A percentile compares a stretch with the other conserved stretches of the same genome.
These are phyloP conservation scores for Mortierella sp. DNA, from an alignment of 371 early-diverging fungal genomes.

Conservation along the genomic window DNA sequence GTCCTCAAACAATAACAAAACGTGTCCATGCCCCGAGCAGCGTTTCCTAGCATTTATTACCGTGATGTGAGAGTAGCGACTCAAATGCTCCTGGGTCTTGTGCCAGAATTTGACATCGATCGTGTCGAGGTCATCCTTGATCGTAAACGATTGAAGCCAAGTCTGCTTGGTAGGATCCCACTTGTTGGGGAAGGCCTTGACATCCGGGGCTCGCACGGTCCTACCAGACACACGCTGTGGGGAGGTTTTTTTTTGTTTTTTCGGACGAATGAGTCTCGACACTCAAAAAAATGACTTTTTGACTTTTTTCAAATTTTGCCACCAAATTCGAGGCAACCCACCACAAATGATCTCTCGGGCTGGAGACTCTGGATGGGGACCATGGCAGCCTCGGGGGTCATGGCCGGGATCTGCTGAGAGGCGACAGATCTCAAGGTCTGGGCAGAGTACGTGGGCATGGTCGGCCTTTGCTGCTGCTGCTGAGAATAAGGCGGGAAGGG, in stretches of 20 bases:
- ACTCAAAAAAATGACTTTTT: background rate
- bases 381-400: constrained; percentile 33
- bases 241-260: background rate
- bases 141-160: constrained; percentile 42
- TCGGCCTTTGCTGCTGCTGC: constrained; percentile 4
- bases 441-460: constrained; percentile 21
- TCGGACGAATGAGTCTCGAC: background rate
- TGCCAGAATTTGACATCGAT: constrained; percentile 55
- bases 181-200: constrained; percentile 35
- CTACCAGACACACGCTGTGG: constrained; percentile 15
- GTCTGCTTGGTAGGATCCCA: constrained; percentile 18
- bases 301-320: constrained; percentile 1
- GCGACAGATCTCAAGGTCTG: constrained; percentile 37
- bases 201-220: constrained; percentile 28
- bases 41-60: constrained; percentile 20
- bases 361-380: constrained; percentile 42
- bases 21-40: no score
- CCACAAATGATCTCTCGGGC: constrained; percentile 35
- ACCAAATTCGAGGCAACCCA: constrained; percentile 1
- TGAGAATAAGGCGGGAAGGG: background rate
- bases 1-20: no score
- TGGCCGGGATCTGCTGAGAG: constrained; percentile 16
- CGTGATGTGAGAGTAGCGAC: constrained; percentile 23
- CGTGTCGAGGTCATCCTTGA: constrained; percentile 50
- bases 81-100: constrained; percentile 39